Evolutionary conservation across 164 flowering plant genomes (phyloP), one percentile per base, ranked within the genome.

Genomic region (Platanus orientalis): DNA sequence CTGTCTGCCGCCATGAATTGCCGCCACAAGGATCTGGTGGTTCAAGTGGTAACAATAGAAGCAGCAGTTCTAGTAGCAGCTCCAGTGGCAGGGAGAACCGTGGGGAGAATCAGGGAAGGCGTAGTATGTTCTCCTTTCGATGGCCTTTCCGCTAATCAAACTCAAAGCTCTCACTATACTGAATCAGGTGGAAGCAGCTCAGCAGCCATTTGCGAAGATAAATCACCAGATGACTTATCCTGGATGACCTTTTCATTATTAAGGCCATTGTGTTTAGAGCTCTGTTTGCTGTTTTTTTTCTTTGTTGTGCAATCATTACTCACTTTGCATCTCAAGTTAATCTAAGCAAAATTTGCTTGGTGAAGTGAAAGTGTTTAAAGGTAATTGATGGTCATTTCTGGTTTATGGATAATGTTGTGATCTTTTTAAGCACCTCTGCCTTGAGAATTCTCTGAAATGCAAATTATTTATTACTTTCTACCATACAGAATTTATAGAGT

Each of bases 71-170:
- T 48, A 54, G 58, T 61, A 60, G 69, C 52, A 73, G 48, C 64
- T 47, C 51, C 61, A 68, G 39, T 56, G 68, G 67, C 20, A 70
- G 83, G 58, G 78, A 69, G 28, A 61, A 32, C 14, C 50, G 66
- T 29, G 64, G 75, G 62, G 80, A 76, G 39, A 67, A 44, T 61
- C 79, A 54, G 40, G 78, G 75, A 24, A 85, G 93, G 69, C 76
- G 93, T 26, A 81, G 78, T 57, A 79, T 83, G 2, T 84, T 81
- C 36, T 91, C 96, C 16, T 74, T 78, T 54, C 64, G 85, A 67
- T 87, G 96, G 97, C 96, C 90, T 23, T 88, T 88, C 55, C 81
- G 86, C 21, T 83, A 90, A 11, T 77, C 88, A 29, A 74, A 45
- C 64, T 76, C 84, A 5, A 78, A 67, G n/a, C 66, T 75, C 86